Evolutionary conservation across 192 early-diverging fungal genomes (phyloP).

Genomic region (Umbelopsis ramanniana): DNA sequence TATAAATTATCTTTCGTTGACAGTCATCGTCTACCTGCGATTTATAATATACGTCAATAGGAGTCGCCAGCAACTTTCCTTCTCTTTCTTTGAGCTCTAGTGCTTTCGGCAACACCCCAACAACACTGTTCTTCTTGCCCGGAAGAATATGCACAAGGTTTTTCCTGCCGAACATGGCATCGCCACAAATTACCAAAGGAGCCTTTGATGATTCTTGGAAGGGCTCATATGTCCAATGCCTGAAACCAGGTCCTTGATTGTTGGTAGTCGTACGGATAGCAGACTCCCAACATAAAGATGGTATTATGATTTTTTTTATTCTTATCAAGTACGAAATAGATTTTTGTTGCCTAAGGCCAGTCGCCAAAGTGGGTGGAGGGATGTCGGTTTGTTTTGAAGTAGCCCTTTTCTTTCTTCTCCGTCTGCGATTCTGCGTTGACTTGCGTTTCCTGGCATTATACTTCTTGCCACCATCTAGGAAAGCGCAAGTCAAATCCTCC

Average conservation of each 20-base stretch:
- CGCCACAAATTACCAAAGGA: not conserved
- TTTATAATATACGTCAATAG: conserved; percentile 12
- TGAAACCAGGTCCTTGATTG: not conserved
- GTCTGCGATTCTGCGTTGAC: no score
- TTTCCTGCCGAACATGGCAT: conserved; percentile 1
- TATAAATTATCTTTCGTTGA: not conserved
- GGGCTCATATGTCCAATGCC: not conserved
- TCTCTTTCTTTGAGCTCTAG: conserved; percentile 6
- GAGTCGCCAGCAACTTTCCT: not conserved
- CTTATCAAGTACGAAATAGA: not conserved
- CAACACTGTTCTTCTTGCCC: not conserved
- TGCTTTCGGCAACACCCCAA: not conserved
- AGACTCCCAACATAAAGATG: not conserved
- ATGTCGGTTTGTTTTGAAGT: no score
- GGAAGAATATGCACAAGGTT: not conserved
- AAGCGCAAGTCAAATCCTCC: no score
- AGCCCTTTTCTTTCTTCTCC: no score
- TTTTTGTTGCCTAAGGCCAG: not conserved
- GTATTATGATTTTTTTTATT: not conserved
- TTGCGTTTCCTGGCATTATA: no score
- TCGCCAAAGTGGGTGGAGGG: no score
- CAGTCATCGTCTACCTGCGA: conserved; percentile 5
- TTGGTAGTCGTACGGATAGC: not conserved
- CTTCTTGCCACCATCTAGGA: no score
- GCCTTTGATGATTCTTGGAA: not conserved